Percentiles rank a stretch among this genome's conserved stretches.
Conservation (phyloP, 1,284 basidiomycete genomes). For the Trametes polyzona region DNA sequence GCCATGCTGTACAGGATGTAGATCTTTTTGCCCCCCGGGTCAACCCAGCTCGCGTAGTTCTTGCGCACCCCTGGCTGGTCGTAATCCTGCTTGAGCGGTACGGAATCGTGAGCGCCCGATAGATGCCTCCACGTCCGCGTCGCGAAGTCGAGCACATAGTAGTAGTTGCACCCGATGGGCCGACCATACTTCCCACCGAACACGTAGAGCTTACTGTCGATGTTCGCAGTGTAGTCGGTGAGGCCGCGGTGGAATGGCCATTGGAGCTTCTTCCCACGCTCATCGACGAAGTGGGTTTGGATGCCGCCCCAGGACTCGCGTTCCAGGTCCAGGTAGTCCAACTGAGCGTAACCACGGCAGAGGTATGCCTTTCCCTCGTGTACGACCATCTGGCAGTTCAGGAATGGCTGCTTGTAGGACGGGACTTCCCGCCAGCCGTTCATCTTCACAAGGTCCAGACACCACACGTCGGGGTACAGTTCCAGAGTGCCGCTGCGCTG, state of each 20-base stretch:
- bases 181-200: constrained; percentile 30
- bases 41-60: constrained; percentile 38
- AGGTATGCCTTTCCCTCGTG: constrained; percentile 40
- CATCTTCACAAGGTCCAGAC: constrained; percentile 36
- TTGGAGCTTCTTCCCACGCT: constrained; percentile 15
- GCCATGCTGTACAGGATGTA: constrained; percentile 44
- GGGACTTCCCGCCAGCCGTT: constrained; percentile 39
- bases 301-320: constrained; percentile 37
- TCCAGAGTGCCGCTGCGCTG: constrained; percentile 33
- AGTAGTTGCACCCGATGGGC: constrained; percentile 30
- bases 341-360: constrained; percentile 31
- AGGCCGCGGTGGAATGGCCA: constrained; percentile 34
- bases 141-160: constrained; percentile 31
- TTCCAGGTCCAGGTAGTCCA: constrained; percentile 41
- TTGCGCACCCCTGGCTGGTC: constrained; percentile 37
- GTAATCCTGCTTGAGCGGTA: constrained; percentile 14
- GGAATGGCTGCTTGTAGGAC: constrained; percentile 28
- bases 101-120: constrained; percentile 15
- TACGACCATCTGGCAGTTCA: constrained; percentile 33
- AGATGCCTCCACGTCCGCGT: constrained; percentile 28
- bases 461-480: constrained; percentile 39
- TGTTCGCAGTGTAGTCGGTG: constrained; percentile 35
- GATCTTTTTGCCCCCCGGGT: constrained; percentile 32
- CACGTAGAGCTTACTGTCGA: constrained; percentile 33
- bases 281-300: constrained; percentile 32